Evolutionary conservation across 2,329 filamentous ascomycete species (phyloP), one percentile per base, ranked within the genome.

Genomic region (Fusarium miscanthi): DNA sequence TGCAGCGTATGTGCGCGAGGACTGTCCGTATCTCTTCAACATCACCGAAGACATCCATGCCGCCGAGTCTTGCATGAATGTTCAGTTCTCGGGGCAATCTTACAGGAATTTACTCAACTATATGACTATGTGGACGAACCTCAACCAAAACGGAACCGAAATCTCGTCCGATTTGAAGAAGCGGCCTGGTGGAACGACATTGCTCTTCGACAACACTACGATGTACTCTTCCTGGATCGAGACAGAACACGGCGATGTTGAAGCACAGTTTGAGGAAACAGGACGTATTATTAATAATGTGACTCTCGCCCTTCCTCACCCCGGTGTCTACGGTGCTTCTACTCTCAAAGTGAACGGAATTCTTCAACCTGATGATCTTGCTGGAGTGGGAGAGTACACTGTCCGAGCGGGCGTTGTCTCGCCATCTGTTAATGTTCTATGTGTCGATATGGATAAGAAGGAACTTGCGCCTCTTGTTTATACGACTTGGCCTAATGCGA

Each of bases 271-370:
- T 8, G 77, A 84, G 8, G 77, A 84, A 16, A 79, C 88, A 59
- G 81, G 83, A 0, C 85, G 92, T 31, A 85, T 92, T 41, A 83
- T 95, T 75, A 93, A 94, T 78, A 94, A 95, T 70, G 89, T 94
- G 31, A 93, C 91, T 0, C 85, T 95, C 72, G 92, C 92, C 0
- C 91, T 95, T 87, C 93, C 93, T 0, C 93, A 96, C 74, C 85
- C 90, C 8, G 84, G 91, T 0, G 86, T 96, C 0, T 89, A 92
- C 38, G 81, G 84, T 17, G 93, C 93, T 2, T 90, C 91, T 0
- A 87, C 84, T 13, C 84, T 91, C 72, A 81, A 85, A 0, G 78
- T 81, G 13, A 95, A 95, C 75, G 79, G 82, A 0, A 93, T 96
- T 35, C 80, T 93, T 13, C 93, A 95, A 74, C 93, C 93, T 0